Evolutionary conservation across 768 basidiomycete species (phyloP), one percentile per base, ranked within the genome.

Genomic region (Nevesoporus exiguus): DNA sequence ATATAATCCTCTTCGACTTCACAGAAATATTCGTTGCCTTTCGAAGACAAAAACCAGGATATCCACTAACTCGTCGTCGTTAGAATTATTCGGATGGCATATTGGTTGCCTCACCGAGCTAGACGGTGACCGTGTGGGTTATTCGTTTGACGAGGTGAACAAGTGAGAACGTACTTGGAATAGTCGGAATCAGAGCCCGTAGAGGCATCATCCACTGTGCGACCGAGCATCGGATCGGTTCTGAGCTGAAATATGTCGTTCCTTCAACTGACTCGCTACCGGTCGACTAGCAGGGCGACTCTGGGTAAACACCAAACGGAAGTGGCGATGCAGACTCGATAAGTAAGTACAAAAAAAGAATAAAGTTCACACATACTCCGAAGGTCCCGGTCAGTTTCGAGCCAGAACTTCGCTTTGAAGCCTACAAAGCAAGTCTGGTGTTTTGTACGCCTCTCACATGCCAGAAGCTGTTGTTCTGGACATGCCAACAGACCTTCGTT

Each of bases 1-100:
- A 99, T 98, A 71, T 98, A 98, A 73, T 98, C 96, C 67, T 98
- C 97, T 69, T 98, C 97, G 57, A 98, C 93, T 77, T 98, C 95
- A 71, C 96, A 97, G 66, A 98, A 98, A 76, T 99, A 99, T 76
- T 99, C 97, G 70, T 99, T 98, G 54, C 97, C 95, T 70, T 97
- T 97, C 19, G 93, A 94, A 21, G 92, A 91, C 6, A 98, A 77
- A 66, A 98, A 97, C 94, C 94, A 98, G 4, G 93, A 93, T 62
- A 96, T 95, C 94, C 94, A 98, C 92, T 95, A 61, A 14, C 9
- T 59, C 29, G 49, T 17, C 7, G 3, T 47, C 25, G 49, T 63
- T 31, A 71, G 57, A 62, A 55, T 34, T 11, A 51, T 48, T 40
- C n/a, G 46, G 57, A 52, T 58, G 44, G 41, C 15, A 36, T 40